Base-by-base conservation (phyloP, 352 stramenopile species). In the Blastocystis sp. region DNA sequence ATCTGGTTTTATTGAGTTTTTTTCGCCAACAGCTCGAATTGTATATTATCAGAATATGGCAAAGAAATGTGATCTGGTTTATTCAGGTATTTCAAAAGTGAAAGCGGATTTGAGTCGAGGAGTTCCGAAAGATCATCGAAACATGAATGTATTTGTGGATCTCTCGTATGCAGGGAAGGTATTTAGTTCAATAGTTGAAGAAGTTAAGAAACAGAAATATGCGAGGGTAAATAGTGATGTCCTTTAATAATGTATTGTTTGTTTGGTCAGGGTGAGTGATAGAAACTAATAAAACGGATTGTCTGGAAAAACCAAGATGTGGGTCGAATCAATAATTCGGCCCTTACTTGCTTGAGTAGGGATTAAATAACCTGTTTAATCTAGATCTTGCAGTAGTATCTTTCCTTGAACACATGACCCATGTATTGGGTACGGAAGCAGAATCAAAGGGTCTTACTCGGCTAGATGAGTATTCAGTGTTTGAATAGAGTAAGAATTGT, bases 1-100 rank as follows among this genome's bases (percentile, higher is more conserved):
- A 1, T 84, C 73, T 27, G 73, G 48, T 33, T 66, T 84, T 51
- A 66, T 84, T 17, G 73, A 84, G 17, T 69, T 84, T 24, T 69
- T 69, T 24, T 69, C 48, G 17, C 73, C 73, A 37, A 27, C 53
- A 22, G 19, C 53, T 11, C 17, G 7, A 24, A 33, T 48, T 15
- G 24, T 7, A 17, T 84, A 69, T 48, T 84, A 84, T 30, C 24
- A 48, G 22, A 84, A 66, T 30, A 40, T 84, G n/a, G 73, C 73
- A 22, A 42, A 15, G 9, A 64, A 66, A 4, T 33, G 53, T 33
- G 42, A 44, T 19, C 30, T 66, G 48, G 9, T 44, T n/a, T 66
- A 66, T 48, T 4, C 9, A 11, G 7, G 22, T 7, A 40, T 81
- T 27, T 22, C 22, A 56, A 81, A 40, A 44, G 42, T 22, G n/a